Conservation (phyloP, 257 asterid genomes). For the Echites panduratus region DNA sequence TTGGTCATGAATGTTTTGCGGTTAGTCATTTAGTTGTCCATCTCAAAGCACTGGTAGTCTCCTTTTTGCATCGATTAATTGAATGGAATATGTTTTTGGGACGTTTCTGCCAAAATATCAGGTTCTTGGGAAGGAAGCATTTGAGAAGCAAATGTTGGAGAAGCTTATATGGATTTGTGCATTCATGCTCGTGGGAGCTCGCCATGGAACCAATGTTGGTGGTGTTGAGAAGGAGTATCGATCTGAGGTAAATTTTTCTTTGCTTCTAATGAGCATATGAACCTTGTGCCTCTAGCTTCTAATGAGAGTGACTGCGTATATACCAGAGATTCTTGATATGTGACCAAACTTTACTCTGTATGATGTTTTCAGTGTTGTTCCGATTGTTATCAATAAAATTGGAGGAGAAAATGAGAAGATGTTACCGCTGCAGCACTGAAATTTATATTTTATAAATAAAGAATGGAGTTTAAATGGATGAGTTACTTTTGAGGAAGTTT, state of each 20-base stretch:
- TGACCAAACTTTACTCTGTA: background rate
- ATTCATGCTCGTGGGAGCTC: constrained; percentile 99
- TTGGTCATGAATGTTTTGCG: background rate
- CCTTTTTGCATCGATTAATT: background rate
- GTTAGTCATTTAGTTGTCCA: background rate
- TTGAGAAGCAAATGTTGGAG: constrained; percentile 94
- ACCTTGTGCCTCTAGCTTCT: background rate
- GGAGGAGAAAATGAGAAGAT: background rate
- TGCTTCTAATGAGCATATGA: background rate
- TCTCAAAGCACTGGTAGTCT: background rate
- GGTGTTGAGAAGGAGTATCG: constrained; percentile 77
- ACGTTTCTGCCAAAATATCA: constrained; percentile 21
- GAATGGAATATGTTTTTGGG: background rate
- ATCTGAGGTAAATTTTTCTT: constrained; percentile 52
- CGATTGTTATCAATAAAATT: background rate
- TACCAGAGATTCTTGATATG: background rate
- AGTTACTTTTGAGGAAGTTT: background rate
- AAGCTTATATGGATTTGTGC: constrained; percentile 98
- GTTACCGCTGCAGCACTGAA: background rate
- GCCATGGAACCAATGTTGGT: constrained; percentile 94
- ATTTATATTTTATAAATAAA: background rate
- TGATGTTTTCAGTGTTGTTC: background rate
- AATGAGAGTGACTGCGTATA: background rate
- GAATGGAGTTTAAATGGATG: background rate
- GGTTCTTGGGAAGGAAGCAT: constrained; percentile 83